A percentile compares a stretch with the other conserved stretches of the same genome.
Evolutionary conservation across 331 rosid species (phyloP).

Genomic region (Malus hybrid): DNA sequence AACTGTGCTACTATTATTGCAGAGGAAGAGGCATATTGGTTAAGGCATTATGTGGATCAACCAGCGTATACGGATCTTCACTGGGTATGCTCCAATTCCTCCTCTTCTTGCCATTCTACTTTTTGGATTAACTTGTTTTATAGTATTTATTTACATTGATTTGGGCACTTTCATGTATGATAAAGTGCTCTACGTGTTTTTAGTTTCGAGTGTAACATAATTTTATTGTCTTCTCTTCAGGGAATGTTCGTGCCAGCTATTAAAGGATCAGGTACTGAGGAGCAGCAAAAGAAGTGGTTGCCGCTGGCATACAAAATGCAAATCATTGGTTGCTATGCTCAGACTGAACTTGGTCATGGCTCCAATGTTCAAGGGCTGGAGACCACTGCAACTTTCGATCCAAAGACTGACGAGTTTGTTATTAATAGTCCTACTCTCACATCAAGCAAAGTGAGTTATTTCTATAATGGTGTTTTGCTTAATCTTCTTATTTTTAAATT

Average conservation of each 20-base stretch:
- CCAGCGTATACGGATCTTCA: conserved; percentile 96
- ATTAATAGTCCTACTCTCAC: conserved; percentile 91
- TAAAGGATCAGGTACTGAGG: conserved; percentile 86
- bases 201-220: neutral
- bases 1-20: conserved; percentile 13
- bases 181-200: neutral
- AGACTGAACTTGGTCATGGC: conserved; percentile 99
- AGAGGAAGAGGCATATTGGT: conserved; percentile 73
- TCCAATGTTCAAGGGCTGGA: conserved; percentile 98
- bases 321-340: conserved; percentile 98
- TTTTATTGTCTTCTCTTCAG: conserved; percentile 24
- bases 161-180: neutral
- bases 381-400: conserved; percentile 93
- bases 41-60: conserved; percentile 68
- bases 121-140: neutral
- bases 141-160: neutral
- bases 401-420: conserved; percentile 71
- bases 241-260: conserved; percentile 93
- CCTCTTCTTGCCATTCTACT: neutral
- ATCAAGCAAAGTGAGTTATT: conserved; percentile 80
- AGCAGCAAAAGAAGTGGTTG: conserved; percentile 90
- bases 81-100: conserved; percentile 56
- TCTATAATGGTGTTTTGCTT: neutral
- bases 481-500: neutral
- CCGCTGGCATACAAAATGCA: conserved; percentile 89